phyloP scores from a whole-genome alignment of 225 moss, liverwort and hornwort genomes.

The Anthoceros angustus region DNA sequence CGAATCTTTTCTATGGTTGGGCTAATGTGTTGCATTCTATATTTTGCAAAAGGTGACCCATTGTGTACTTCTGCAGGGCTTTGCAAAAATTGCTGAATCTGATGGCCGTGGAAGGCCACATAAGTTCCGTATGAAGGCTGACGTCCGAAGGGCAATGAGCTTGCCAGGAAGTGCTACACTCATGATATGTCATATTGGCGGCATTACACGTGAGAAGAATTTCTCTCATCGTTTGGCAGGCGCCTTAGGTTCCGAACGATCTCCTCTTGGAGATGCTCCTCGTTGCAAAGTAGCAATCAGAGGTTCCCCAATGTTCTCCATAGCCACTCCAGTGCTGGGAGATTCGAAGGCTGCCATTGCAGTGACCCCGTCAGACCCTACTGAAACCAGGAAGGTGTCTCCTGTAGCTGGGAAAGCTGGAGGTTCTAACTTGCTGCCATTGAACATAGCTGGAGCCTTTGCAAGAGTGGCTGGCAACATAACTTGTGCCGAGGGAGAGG shows the following conservation, averaged over 20 bases:
- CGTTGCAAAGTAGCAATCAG: background rate
- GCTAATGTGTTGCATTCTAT: too few relatives aligned
- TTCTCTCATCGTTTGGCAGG: background rate
- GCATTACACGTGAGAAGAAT: conserved; percentile 5
- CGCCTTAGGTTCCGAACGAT: background rate
- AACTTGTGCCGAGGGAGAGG: background rate
- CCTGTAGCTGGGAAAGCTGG: background rate
- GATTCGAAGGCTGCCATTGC: background rate
- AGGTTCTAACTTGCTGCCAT: background rate
- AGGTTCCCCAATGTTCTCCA: background rate
- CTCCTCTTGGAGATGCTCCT: background rate
- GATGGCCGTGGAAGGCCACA: conserved; percentile 61
- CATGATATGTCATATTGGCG: conserved; percentile 41
- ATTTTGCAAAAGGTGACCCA: background rate
- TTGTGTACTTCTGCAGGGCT: conserved; percentile 30
- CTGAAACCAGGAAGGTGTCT: background rate
- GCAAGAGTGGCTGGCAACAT: background rate
- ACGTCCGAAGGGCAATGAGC: conserved; percentile 66
- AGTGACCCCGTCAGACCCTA: background rate
- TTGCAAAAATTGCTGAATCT: conserved; percentile 60
- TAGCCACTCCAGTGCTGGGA: background rate
- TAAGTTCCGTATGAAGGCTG: conserved; percentile 56
- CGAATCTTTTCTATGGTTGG: background rate
- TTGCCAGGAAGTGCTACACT: conserved; percentile 80
- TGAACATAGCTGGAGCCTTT: conserved; percentile 4